A percentile compares a stretch with the other conserved stretches of the same genome.
Conservation (phyloP, 2,329 filamentous ascomycete genomes). For the Diaporthe humulicola region DNA sequence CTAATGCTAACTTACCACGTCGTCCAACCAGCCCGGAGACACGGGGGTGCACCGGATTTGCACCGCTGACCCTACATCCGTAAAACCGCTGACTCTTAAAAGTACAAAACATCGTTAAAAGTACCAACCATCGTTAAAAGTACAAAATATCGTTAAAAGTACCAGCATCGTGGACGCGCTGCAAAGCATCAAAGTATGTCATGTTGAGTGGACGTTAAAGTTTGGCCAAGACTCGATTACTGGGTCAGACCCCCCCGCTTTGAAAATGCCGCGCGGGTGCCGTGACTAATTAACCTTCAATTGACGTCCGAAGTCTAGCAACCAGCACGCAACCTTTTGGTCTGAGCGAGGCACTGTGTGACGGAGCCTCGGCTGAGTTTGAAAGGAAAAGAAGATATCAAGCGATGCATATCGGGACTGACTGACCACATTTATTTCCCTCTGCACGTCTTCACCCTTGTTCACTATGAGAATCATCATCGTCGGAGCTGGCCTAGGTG, state of each 20-base stretch:
- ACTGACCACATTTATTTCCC: neutral
- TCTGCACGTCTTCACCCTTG: neutral
- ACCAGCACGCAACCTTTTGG: neutral
- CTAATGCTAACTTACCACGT: too few relatives aligned
- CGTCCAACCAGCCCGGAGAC: neutral
- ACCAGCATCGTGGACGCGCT: neutral
- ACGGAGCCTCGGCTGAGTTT: neutral
- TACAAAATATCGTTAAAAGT: neutral
- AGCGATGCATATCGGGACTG: neutral
- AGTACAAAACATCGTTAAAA: neutral
- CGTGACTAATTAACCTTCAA: neutral
- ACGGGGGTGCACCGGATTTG: neutral
- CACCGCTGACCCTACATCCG: neutral
- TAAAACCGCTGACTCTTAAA: neutral
- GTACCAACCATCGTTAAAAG: neutral
- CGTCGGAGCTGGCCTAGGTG: slow-evolving; percentile 43
- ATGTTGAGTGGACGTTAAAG: neutral
- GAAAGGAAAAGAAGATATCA: neutral
- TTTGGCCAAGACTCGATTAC: neutral
- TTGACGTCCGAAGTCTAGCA: neutral
- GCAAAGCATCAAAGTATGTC: neutral
- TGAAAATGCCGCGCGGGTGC: neutral
- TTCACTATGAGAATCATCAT: slow-evolving; percentile 43
- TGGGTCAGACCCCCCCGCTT: neutral
- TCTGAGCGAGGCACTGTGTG: neutral